Conservation (phyloP, 2,329 filamentous ascomycete genomes). For the Fusarium nygamai region DNA sequence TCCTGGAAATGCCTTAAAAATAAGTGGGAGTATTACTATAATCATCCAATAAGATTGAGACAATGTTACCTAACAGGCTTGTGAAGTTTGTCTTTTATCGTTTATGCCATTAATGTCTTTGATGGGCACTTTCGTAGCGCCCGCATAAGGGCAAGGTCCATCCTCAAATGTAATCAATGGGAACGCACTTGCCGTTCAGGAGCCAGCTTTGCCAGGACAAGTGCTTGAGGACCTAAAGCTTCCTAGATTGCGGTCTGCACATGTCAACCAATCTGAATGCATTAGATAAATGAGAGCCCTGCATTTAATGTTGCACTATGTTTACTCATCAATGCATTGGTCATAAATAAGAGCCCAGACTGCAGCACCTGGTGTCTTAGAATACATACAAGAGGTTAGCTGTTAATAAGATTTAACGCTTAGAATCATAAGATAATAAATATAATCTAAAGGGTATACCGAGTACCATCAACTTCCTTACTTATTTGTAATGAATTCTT, state of each 20-base stretch:
- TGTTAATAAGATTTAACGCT: neutral
- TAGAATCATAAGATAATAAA: neutral
- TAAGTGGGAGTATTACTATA: no score
- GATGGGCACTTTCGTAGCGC: neutral
- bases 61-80: neutral
- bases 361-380: neutral
- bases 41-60: neutral
- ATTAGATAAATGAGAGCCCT: no score
- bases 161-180: neutral
- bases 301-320: neutral
- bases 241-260: rapidly evolving
- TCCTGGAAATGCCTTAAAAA: no score
- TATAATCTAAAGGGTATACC: neutral
- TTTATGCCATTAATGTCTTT: neutral
- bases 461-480: neutral
- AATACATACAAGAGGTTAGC: neutral
- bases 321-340: neutral
- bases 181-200: neutral
- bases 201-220: neutral
- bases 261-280: neutral
- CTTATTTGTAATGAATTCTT: neutral
- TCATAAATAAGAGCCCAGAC: no score
- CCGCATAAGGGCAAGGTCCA: no score
- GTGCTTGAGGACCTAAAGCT: neutral
- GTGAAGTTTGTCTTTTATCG: no score